Conservation (phyloP, 78 protist species). For the Bodo saltans region DNA sequence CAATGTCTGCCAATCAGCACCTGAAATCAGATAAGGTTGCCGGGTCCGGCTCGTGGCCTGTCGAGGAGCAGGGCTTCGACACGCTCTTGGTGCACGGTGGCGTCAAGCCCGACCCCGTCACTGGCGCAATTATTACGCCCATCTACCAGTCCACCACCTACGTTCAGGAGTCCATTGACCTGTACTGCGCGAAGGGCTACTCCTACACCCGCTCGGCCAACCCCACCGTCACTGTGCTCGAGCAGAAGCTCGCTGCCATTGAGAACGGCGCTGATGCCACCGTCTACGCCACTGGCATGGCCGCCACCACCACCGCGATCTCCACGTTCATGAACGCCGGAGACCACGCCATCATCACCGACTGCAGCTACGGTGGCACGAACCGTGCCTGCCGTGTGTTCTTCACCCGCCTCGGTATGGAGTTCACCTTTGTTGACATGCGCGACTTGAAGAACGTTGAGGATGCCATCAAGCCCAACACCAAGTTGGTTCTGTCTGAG, state of each 20-base stretch:
- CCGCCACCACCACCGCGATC: slow-evolving; percentile 44
- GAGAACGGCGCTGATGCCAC: slow-evolving; percentile 62
- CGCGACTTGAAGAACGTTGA: slow-evolving; percentile 30
- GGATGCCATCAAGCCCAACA: slow-evolving; percentile 51
- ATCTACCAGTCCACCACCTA: slow-evolving; percentile 25
- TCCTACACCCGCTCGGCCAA: slow-evolving; percentile 89
- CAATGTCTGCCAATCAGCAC: too few relatives aligned
- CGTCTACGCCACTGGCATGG: slow-evolving; percentile 59
- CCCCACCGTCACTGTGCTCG: slow-evolving; percentile 87
- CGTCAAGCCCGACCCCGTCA: slow-evolving; percentile 66
- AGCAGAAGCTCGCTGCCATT: slow-evolving; percentile 66
- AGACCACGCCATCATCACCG: slow-evolving; percentile 57
- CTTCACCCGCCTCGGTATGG: slow-evolving; percentile 45
- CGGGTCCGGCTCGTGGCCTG: not conserved
- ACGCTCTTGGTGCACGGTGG: slow-evolving; percentile 74
- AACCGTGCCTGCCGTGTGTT: slow-evolving; percentile 32
- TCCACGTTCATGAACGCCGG: slow-evolving; percentile 45
- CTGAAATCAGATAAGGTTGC: not conserved
- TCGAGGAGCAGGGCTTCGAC: not conserved
- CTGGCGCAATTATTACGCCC: slow-evolving; percentile 67
- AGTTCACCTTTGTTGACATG: slow-evolving; percentile 37
- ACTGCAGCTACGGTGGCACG: slow-evolving; percentile 67
- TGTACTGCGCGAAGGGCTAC: slow-evolving; percentile 41
- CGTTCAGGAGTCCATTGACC: slow-evolving; percentile 14
- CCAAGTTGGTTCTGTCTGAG: slow-evolving; percentile 67